Evolutionary conservation across 305 asterid species (phyloP).

Genomic region (Solanum hybrid): DNA sequence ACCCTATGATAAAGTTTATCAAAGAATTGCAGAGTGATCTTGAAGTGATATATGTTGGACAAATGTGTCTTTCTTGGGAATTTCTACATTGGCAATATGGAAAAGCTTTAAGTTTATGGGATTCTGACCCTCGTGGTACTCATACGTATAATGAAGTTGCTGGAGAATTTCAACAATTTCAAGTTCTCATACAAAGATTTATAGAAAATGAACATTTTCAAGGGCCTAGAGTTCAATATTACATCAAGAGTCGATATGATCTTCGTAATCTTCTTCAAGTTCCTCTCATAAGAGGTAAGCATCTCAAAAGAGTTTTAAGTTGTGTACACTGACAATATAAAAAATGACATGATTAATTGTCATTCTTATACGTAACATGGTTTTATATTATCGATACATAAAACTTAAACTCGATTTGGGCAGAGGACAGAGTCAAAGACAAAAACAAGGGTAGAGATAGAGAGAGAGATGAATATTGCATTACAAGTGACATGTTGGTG

Average conservation of each 20-base stretch:
- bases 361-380: neutral
- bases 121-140: conserved; percentile 48
- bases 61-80: conserved; percentile 95
- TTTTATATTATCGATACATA: neutral
- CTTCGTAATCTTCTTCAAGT: conserved; percentile 82
- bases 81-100: conserved; percentile 83
- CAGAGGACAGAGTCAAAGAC: conserved; percentile 56
- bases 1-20: conserved; percentile 67
- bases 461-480: conserved; percentile 32
- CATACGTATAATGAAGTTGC: conserved; percentile 75
- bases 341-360: neutral
- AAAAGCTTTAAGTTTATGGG: conserved; percentile 78
- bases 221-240: conserved; percentile 65
- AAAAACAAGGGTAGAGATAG: conserved; percentile 26
- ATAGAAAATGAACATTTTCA: conserved; percentile 76
- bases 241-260: conserved; percentile 56
- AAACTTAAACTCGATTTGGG: neutral
- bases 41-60: conserved; percentile 83
- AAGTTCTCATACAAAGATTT: conserved; percentile 77
- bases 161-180: conserved; percentile 87
- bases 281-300: conserved; percentile 71
- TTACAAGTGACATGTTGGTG: conserved; percentile 61
- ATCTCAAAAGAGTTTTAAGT: neutral
- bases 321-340: neutral
- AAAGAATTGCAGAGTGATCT: conserved; percentile 73